These are phyloP conservation scores for Ascocoryne sarcoides DNA, from an alignment of 2,329 filamentous ascomycete species.

Conservation along the genomic window DNA sequence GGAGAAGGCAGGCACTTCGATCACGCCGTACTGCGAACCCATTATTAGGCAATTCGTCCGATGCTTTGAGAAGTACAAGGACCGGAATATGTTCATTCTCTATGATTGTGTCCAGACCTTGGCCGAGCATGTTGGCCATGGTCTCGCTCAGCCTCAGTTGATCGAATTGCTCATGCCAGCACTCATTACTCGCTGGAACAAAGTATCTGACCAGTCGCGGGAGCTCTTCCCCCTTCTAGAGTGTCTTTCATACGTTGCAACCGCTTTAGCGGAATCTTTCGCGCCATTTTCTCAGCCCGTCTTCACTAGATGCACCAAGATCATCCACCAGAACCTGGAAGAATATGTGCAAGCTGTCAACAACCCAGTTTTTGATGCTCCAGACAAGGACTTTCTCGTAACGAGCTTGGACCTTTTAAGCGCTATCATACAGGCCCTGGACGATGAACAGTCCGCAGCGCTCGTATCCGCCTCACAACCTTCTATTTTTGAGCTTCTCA, in stretches of 20 bases:
- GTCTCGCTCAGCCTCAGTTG: constrained; percentile 72
- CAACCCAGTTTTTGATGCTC: constrained; percentile 61
- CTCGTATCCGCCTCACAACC: constrained; percentile 70
- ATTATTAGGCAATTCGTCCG: constrained; percentile 88
- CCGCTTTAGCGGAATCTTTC: constrained; percentile 74
- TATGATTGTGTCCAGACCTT: constrained; percentile 98
- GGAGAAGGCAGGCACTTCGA: constrained; percentile 74
- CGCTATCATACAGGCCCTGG: constrained; percentile 84
- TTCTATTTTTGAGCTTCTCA: constrained; percentile 81
- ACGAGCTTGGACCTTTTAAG: constrained; percentile 91
- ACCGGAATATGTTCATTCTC: constrained; percentile 96
- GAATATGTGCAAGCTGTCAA: constrained; percentile 62
- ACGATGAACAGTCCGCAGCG: constrained; percentile 61
- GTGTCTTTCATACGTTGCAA: constrained; percentile 88
- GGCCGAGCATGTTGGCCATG: constrained; percentile 79
- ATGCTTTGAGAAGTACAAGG: constrained; percentile 94
- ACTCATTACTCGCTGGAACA: constrained; percentile 79
- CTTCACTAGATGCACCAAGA: constrained; percentile 78
- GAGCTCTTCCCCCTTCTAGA: constrained; percentile 95
- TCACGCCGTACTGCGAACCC: constrained; percentile 79
- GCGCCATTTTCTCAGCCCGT: constrained; percentile 78
- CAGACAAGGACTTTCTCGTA: constrained; percentile 94
- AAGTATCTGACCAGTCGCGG: constrained; percentile 77
- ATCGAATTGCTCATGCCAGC: constrained; percentile 85
- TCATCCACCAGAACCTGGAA: constrained; percentile 87